These are phyloP conservation scores for Ambrosiella beaveri DNA, from an alignment of 2,329 filamentous ascomycete species.

Conservation along the genomic window DNA sequence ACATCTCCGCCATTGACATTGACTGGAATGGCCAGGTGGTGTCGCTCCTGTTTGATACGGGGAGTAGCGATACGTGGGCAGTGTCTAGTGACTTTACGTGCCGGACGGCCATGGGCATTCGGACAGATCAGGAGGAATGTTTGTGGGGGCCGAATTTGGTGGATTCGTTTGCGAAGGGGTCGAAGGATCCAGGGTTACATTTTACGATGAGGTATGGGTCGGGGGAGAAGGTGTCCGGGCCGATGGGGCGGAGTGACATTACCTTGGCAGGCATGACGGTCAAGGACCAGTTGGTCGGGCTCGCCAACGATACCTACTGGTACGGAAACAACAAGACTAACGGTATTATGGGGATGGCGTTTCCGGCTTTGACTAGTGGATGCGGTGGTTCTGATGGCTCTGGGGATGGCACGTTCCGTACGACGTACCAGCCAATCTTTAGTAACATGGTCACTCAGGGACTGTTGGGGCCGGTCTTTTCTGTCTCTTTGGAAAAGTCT, in stretches of 20 bases:
- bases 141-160: slow-evolving; percentile 25
- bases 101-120: slow-evolving; percentile 20
- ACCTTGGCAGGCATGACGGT: slow-evolving; percentile 29
- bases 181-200: slow-evolving; percentile 24
- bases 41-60: slow-evolving; percentile 32
- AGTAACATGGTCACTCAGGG: slow-evolving; percentile 31
- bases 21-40: slow-evolving; percentile 23
- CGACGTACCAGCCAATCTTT: slow-evolving; percentile 31
- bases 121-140: slow-evolving; percentile 21
- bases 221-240: slow-evolving; percentile 30
- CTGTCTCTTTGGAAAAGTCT: slow-evolving; percentile 30
- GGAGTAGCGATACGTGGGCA: slow-evolving; percentile 35
- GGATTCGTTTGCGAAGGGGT: slow-evolving; percentile 24
- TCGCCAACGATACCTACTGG: slow-evolving; percentile 34
- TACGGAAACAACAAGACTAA: slow-evolving; percentile 34
- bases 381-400: slow-evolving; percentile 17
- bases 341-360: slow-evolving; percentile 34
- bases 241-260: slow-evolving; percentile 30
- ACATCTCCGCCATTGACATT: slow-evolving; percentile 24
- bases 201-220: slow-evolving; percentile 31
- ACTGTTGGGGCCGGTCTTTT: slow-evolving; percentile 28
- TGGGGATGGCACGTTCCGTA: slow-evolving; percentile 14
- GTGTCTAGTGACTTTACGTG: slow-evolving; percentile 26
- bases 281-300: slow-evolving; percentile 28
- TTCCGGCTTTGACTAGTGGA: slow-evolving; percentile 31